Evolutionary conservation across 306 rosid genomes (phyloP), one percentile per base, ranked within the genome.

Genomic region (Quercus variabilis): DNA sequence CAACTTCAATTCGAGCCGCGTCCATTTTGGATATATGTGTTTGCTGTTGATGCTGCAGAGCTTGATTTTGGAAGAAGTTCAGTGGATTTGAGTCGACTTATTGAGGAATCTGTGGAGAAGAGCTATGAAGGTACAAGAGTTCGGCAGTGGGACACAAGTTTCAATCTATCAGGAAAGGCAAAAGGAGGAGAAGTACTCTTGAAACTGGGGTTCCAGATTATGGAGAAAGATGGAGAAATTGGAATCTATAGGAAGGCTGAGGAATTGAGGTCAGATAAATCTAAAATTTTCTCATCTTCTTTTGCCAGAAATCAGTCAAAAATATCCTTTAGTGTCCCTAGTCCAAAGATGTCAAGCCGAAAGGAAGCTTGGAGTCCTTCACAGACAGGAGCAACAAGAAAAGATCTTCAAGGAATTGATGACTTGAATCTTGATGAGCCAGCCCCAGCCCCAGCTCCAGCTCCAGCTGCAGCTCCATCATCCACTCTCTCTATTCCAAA

Each of bases 361-460:
- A 92, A 69, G 21, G 93, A 87, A 52, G 84, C 88, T 49, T 88
- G 93, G 97, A 86, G 90, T 83, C 94, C 98, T 71, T 90, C 95
- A 69, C 87, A 82, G 71, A 15, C 69, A 69, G 71, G 84, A 70
- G 9, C 76, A 18, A 75, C 55, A 23, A 80, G 65, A 23, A 80
- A 60, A 1, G 90, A 86, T 54, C 86, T 90, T 76, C 91, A 88
- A 38, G 98, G 89, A 55, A 91, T 96, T 86, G 99, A 93, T 74
- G 97, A 96, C 43, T 83, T 96, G 84, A 82, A 96, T 76, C 98
- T 96, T 75, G 99, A 96, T 65, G 97, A 96, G 38, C 99, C 98
- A 11, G 88, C 86, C 35, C 91, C 93, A 11, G 87, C 86, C 35
- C 91, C 93, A 19, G 96, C 91, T 21, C 98, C 97, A 13, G 85